Percentiles rank a stretch among this genome's conserved stretches.
Evolutionary conservation across 495 filamentous ascomycete genomes (phyloP).

Genomic region (Neurospora sp.): DNA sequence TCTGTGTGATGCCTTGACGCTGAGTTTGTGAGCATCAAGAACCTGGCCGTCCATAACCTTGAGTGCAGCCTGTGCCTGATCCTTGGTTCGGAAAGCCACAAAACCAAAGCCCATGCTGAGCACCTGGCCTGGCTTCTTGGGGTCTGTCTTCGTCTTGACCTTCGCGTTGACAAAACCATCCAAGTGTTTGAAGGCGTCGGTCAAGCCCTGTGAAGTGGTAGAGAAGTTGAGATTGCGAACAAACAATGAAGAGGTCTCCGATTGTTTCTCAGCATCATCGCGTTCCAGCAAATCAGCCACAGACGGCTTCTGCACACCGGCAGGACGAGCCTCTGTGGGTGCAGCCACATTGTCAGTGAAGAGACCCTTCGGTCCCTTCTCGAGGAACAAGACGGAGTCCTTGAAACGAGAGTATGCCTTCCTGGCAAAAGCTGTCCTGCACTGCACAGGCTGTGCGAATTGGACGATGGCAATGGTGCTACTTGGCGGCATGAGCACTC

Average conservation of each 20-base stretch:
- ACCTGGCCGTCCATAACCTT: conserved; percentile 76
- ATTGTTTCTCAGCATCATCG: conserved; percentile 35
- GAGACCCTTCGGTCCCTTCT: conserved; percentile 81
- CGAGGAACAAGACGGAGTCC: conserved; percentile 82
- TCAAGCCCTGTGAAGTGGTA: conserved; percentile 67
- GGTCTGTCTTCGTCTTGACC: conserved; percentile 80
- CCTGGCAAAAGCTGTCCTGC: conserved; percentile 66
- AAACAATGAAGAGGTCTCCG: conserved; percentile 71
- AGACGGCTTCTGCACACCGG: conserved; percentile 30
- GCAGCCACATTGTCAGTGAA: conserved; percentile 43
- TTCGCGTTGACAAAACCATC: conserved; percentile 76
- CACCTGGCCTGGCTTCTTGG: conserved; percentile 69
- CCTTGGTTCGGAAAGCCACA: conserved; percentile 70
- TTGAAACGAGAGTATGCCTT: conserved; percentile 85
- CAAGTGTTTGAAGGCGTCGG: conserved; percentile 64
- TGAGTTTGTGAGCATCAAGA: conserved; percentile 75
- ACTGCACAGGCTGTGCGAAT: conserved; percentile 65
- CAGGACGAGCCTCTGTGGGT: conserved; percentile 15
- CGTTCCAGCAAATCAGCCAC: conserved; percentile 46
- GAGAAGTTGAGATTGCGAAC: conserved; percentile 87
- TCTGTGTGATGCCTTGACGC: conserved; percentile 75
- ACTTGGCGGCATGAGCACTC: conserved; percentile 81
- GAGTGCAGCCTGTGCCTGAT: conserved; percentile 66
- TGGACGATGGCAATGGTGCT: conserved; percentile 91
- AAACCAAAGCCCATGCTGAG: conserved; percentile 98